Conservation (phyloP, 345 rosid genomes). For the Xanthoceras sorbifolium region DNA sequence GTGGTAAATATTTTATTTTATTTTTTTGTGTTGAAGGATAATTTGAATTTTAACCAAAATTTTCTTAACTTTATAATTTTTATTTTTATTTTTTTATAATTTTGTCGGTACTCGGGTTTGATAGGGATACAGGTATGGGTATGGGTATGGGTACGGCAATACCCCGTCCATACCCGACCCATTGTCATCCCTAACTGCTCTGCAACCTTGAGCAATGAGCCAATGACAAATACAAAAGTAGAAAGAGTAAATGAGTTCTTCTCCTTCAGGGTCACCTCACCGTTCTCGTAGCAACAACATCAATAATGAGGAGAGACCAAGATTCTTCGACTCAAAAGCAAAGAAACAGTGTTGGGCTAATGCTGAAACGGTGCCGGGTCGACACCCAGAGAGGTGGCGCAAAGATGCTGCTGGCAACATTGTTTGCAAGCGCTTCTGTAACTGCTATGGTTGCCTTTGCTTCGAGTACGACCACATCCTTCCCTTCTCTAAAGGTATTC, state of each 20-base stretch:
- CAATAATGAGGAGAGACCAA: conserved; percentile 58
- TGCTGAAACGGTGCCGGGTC: conserved; percentile 72
- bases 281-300: conserved; percentile 28
- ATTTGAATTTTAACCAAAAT: too few species aligned
- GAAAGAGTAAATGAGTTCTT: conserved; percentile 27
- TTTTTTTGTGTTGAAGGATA: too few species aligned
- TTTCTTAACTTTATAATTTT: too few species aligned
- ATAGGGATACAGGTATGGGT: too few species aligned
- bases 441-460: conserved; percentile 91
- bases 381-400: conserved; percentile 98
- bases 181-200: too few species aligned
- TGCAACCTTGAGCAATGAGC: too few species aligned
- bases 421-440: conserved; percentile 86
- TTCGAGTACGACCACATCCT: conserved; percentile 91
- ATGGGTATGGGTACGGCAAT: too few species aligned
- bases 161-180: too few species aligned
- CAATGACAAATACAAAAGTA: too few species aligned
- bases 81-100: too few species aligned
- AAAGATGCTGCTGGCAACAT: conserved; percentile 87
- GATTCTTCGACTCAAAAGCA: conserved; percentile 71
- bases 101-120: too few species aligned
- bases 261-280: conserved; percentile 31
- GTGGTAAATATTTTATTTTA: too few species aligned
- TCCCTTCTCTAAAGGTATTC: conserved; percentile 82
- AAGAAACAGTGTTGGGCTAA: conserved; percentile 77